Evolutionary conservation across 208 protist genomes (phyloP).

Genomic region (Porcisia deanei): DNA sequence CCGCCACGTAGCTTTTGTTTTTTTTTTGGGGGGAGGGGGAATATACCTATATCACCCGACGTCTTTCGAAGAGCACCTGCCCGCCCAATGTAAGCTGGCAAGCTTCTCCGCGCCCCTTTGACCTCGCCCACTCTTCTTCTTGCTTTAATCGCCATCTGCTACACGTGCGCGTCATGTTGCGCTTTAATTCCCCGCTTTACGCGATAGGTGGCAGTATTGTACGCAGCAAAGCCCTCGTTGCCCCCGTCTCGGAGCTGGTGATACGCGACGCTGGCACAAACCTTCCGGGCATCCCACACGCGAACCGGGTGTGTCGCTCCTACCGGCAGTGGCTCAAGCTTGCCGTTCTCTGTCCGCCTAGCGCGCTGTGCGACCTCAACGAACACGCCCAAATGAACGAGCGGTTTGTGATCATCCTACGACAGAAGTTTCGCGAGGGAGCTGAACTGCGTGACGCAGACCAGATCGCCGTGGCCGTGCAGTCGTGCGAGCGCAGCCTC

Average conservation of each 20-base stretch:
- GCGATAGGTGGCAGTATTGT: slow-evolving; percentile 39
- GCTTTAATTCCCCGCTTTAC: slow-evolving; percentile 4
- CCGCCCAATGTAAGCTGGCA: background rate
- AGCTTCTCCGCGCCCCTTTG: background rate
- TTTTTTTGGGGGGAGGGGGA: background rate
- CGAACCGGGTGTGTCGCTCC: slow-evolving; percentile 67
- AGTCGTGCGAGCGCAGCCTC: slow-evolving; percentile 82
- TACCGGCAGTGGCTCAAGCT: slow-evolving; percentile 91
- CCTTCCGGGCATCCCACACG: slow-evolving; percentile 78
- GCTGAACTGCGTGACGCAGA: slow-evolving; percentile 76
- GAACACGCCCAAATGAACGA: slow-evolving; percentile 92
- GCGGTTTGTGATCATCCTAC: slow-evolving; percentile 84
- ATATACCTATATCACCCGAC: no score
- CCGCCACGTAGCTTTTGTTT: background rate
- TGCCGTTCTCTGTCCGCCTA: slow-evolving; percentile 78
- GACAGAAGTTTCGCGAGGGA: slow-evolving; percentile 86
- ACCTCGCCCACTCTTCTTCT: background rate
- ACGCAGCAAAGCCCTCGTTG: slow-evolving; percentile 64
- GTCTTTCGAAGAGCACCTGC: background rate
- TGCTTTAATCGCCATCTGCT: background rate
- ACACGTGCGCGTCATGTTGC: slow-evolving; percentile 18
- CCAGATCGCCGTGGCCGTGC: slow-evolving; percentile 80
- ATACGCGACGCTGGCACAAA: slow-evolving; percentile 75
- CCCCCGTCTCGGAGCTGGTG: slow-evolving; percentile 40
- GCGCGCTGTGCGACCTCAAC: slow-evolving; percentile 81